Conservation (phyloP, 129 eudicot species). For the Saposhnikovia divaricata region DNA sequence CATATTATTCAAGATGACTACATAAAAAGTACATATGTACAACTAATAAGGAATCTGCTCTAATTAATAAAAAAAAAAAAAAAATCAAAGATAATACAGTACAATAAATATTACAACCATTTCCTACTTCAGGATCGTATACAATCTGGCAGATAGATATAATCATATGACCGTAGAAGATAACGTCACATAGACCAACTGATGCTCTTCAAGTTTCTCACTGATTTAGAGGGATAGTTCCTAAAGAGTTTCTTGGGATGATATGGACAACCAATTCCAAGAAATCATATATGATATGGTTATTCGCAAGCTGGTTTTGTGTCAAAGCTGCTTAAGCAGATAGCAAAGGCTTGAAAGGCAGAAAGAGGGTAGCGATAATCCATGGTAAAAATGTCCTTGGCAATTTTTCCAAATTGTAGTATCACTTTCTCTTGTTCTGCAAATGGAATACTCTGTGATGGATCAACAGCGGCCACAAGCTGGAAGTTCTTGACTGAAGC, state of each 20-base stretch:
- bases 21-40: neutral
- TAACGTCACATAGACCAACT: constrained; percentile 7
- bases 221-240: neutral
- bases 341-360: constrained; percentile 70
- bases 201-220: neutral
- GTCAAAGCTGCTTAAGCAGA: constrained; percentile 68
- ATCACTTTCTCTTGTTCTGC: constrained; percentile 53
- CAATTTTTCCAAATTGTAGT: constrained; percentile 72
- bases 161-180: neutral
- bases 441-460: constrained; percentile 23
- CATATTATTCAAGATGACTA: neutral
- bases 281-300: constrained; percentile 3
- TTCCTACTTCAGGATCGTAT: neutral
- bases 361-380: constrained; percentile 66
- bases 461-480: constrained; percentile 45
- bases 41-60: neutral
- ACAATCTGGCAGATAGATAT: neutral
- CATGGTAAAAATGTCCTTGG: constrained; percentile 70
- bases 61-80: neutral
- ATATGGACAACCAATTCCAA: neutral
- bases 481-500: constrained; percentile 85
- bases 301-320: constrained; percentile 71
- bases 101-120: neutral
- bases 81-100: neutral
- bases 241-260: constrained; percentile 8